A percentile compares a stretch with the other conserved stretches of the same genome.
These are phyloP conservation scores for Pezizomycotina sp. DNA, from an alignment of 2,329 filamentous ascomycete species.

Conservation along the genomic window DNA sequence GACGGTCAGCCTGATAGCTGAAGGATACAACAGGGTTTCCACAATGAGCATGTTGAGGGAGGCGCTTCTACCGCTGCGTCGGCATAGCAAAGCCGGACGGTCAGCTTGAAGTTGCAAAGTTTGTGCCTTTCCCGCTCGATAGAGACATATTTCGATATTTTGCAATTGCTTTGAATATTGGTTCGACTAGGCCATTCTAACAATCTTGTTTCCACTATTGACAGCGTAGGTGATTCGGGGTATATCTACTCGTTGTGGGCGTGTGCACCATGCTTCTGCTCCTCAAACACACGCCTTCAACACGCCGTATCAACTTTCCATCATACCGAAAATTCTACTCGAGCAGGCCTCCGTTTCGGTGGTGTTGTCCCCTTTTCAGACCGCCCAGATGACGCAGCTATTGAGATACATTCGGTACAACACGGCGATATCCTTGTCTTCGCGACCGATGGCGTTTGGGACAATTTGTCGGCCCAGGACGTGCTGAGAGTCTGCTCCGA, in stretches of 20 bases:
- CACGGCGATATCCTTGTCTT: conserved; percentile 91
- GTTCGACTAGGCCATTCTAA: conserved; percentile 15
- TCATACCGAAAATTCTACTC: conserved; percentile 65
- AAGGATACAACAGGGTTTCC: conserved; percentile 68
- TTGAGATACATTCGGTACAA: conserved; percentile 57
- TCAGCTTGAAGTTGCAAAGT: conserved; percentile 70
- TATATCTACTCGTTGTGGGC: conserved; percentile 71
- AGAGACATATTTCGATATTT: conserved; percentile 1
- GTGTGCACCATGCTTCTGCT: conserved; percentile 64
- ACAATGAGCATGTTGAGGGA: conserved; percentile 54
- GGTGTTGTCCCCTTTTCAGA: conserved; percentile 59
- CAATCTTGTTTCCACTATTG: conserved; percentile 6
- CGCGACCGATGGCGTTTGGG: conserved; percentile 88
- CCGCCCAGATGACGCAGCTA: conserved; percentile 64
- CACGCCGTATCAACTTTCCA: conserved; percentile 83
- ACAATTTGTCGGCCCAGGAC: conserved; percentile 86
- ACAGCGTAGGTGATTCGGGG: conserved; percentile 71
- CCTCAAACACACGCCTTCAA: conserved; percentile 96
- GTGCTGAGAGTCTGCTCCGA: conserved; percentile 63
- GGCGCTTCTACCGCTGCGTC: conserved; percentile 92
- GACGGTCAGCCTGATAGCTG: conserved; percentile 48
- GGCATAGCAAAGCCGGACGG: conserved; percentile 59
- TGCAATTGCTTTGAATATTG: conserved; percentile 1
- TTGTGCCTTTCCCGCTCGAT: conserved; percentile 19
- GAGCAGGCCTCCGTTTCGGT: conserved; percentile 68